These are phyloP conservation scores for Pseudognaphalium luteoalbum DNA, from an alignment of 129 eudicot species.

Conservation along the genomic window DNA sequence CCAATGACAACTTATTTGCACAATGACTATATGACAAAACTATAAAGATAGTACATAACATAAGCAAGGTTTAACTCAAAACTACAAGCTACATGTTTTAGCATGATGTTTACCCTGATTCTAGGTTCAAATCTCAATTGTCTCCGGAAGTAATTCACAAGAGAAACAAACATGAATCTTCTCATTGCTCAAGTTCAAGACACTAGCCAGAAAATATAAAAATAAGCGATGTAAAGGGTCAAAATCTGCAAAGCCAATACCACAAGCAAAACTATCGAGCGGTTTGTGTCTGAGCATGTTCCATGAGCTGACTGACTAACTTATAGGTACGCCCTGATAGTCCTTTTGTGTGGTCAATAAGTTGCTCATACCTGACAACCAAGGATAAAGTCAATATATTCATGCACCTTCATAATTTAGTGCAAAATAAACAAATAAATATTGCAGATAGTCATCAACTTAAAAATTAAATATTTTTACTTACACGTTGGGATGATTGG, in stretches of 20 bases:
- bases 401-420: not conserved
- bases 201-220: not conserved
- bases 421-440: not conserved
- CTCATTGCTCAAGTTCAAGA: constrained; percentile 24
- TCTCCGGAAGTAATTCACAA: not conserved
- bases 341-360: constrained; percentile 88
- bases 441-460: not conserved
- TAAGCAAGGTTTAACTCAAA: not conserved
- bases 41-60: not conserved
- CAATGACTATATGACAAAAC: not conserved
- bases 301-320: constrained; percentile 75
- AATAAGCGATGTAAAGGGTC: constrained; percentile 10
- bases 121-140: constrained; percentile 6
- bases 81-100: not conserved
- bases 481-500: constrained; percentile 88
- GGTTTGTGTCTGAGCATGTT: constrained; percentile 70
- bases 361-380: constrained; percentile 83
- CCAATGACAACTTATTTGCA: not conserved
- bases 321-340: constrained; percentile 87
- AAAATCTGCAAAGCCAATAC: constrained; percentile 20
- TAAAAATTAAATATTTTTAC: constrained; percentile 17
- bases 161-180: constrained; percentile 19
- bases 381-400: not conserved
- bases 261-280: constrained; percentile 49
- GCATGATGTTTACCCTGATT: constrained; percentile 18